Evolutionary conservation across 2,329 filamentous ascomycete species (phyloP).

Genomic region (Botrytis galanthina): DNA sequence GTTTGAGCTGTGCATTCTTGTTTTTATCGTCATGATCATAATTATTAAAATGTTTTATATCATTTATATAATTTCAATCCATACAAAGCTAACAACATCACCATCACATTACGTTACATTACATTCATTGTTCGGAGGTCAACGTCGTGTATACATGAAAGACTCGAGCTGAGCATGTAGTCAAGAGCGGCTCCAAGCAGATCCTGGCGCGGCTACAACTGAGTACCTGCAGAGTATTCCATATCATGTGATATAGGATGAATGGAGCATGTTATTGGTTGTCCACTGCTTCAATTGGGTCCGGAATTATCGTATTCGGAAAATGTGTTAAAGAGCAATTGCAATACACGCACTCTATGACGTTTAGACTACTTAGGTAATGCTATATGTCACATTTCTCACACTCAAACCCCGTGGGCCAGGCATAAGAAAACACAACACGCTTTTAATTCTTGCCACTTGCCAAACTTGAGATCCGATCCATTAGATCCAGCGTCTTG

Average conservation of each 20-base stretch:
- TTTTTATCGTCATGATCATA: background rate
- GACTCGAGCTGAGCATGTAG: background rate
- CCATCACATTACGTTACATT: background rate
- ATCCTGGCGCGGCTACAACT: background rate
- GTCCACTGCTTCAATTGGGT: background rate
- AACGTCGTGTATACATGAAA: background rate
- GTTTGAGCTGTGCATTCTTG: background rate
- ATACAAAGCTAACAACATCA: too few species aligned
- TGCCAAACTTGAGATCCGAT: constrained; percentile 3
- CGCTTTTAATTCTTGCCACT: background rate
- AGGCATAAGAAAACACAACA: background rate
- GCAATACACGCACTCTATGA: background rate
- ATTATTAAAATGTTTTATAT: background rate
- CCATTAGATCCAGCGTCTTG: background rate
- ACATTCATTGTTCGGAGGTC: background rate
- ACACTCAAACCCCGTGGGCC: background rate
- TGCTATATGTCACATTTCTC: background rate
- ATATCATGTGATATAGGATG: background rate
- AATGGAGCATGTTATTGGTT: background rate
- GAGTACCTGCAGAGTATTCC: background rate
- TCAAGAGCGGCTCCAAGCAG: background rate
- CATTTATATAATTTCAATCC: background rate
- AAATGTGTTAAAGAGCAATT: background rate
- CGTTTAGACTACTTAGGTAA: constrained; percentile 2
- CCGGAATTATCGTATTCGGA: constrained; percentile 6